These are phyloP conservation scores for Monilinia fructicola DNA, from an alignment of 2,329 filamentous ascomycete genomes.

Conservation along the genomic window DNA sequence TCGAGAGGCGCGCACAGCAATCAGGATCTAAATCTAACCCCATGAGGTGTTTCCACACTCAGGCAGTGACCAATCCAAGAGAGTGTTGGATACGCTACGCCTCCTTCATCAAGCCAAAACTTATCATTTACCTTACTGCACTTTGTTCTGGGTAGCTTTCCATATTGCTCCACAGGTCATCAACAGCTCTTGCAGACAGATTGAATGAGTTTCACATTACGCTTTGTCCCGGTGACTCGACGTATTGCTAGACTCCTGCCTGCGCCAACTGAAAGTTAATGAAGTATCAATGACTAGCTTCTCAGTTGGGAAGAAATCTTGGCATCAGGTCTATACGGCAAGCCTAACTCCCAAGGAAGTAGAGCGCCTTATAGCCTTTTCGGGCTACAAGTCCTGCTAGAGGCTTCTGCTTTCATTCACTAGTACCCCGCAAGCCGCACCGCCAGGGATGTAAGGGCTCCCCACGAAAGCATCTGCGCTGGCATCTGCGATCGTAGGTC, in stretches of 20 bases:
- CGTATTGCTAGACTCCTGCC: slow-evolving; percentile 8
- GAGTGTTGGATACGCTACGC: slow-evolving; percentile 2
- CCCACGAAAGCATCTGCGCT: not conserved
- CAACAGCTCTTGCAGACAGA: slow-evolving; percentile 11
- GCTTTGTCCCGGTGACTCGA: not conserved
- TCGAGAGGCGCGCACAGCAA: slow-evolving; percentile 1
- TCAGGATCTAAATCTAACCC: slow-evolving; percentile 8
- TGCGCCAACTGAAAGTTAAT: slow-evolving; percentile 13
- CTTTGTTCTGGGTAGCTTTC: slow-evolving; percentile 14
- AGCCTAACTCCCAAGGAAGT: slow-evolving; percentile 6
- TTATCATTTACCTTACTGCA: slow-evolving; percentile 1
- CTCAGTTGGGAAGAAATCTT: slow-evolving; percentile 7
- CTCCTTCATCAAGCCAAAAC: slow-evolving; percentile 1
- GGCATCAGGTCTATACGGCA: not conserved
- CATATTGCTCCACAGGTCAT: slow-evolving; percentile 14
- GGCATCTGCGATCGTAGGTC: slow-evolving; percentile 4
- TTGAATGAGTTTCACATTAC: slow-evolving; percentile 1
- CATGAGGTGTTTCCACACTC: slow-evolving; percentile 11
- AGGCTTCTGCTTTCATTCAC: slow-evolving; percentile 7
- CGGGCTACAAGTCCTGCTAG: slow-evolving; percentile 10
- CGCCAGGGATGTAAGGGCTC: slow-evolving; percentile 6
- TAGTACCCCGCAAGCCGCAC: slow-evolving; percentile 17
- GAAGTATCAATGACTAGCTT: slow-evolving; percentile 10
- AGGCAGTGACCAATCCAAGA: slow-evolving; percentile 2
- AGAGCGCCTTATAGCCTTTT: not conserved